Base-by-base conservation (phyloP, 352 stramenopile species). In the Pythium phragmitis region DNA sequence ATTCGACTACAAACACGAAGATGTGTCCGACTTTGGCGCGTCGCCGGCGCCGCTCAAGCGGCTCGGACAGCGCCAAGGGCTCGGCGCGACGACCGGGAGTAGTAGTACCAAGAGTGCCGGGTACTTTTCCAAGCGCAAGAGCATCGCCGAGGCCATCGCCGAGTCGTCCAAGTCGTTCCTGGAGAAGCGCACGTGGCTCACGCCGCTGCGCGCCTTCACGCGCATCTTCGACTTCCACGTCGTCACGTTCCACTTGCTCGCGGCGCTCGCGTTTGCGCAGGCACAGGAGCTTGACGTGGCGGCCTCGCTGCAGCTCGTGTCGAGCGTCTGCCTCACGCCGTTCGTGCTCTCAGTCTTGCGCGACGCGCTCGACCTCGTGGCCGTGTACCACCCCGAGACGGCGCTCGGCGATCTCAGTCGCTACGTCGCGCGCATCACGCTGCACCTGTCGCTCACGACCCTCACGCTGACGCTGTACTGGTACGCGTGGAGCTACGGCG, bases 191-290 rank as follows among this genome's bases (percentile, higher is more conserved):
- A 98, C 92, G 37, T 98, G 97, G 95, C 78, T 99, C 7, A 88
- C 96, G 42, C 94, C 94, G 16, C 79, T 99, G 37, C 91, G 98
- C 41, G 94, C 96, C 7, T 94, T 99, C 65, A 89, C 87, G 57
- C 91, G 97, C 21, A 92, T 99, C 46, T 92, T 99, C 51, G 97
- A 99, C 70, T 99, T 98, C 80, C 96, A 99, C 73, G 91, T 99
- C 53, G 79, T 98, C 26, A 92, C 94, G 8, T 99, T 99, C 77
- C 98, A 98, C 65, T 83, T 99, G 14, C 76, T 99, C 21, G 88
- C 82, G 8, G 82, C 95, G 7, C 65, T 99, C 21, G 94, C 96
- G 17, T 99, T 99, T 59, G 81, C 79, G 6, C 77, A 78, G 36
- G 89, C 98, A 55, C 82, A 99, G 53, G 87, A 98, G 28, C 93